phyloP scores from a whole-genome alignment of 1,284 basidiomycete genomes.

The Sporisorium iseilematis-ciliati region DNA sequence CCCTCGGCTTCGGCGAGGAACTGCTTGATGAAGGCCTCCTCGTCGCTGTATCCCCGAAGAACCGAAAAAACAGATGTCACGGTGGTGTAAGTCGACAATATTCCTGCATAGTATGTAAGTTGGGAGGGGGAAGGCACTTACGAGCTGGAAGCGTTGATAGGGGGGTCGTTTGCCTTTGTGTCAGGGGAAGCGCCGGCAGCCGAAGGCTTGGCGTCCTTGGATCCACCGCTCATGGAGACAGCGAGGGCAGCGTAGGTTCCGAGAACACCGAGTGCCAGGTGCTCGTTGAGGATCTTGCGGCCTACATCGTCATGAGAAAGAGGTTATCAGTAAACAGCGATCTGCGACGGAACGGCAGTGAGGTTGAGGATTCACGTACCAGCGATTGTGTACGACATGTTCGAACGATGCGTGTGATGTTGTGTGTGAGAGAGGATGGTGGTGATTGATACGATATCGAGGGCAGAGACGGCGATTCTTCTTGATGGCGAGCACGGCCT shows the following conservation, averaged over 20 bases:
- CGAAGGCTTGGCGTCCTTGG: conserved; percentile 38
- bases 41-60: conserved; percentile 46
- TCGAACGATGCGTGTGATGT: conserved; percentile 6
- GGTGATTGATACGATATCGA: conserved; percentile 1
- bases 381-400: conserved; percentile 67
- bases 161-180: conserved; percentile 43
- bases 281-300: conserved; percentile 65
- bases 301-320: conserved; percentile 40
- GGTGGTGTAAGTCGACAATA: too few species aligned
- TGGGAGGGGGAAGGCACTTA: conserved; percentile 28
- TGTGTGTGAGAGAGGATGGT: neutral
- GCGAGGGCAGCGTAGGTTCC: conserved; percentile 55
- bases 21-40: conserved; percentile 69
- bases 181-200: conserved; percentile 27
- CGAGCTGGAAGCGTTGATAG: conserved; percentile 62
- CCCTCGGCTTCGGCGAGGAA: conserved; percentile 66
- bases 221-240: conserved; percentile 36
- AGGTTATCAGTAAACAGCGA: conserved; percentile 2
- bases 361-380: conserved; percentile 47
- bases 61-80: neutral
- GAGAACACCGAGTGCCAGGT: conserved; percentile 63
- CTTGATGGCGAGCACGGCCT: neutral
- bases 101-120: neutral
- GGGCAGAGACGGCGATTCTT: neutral
- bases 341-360: too few species aligned